Base-by-base conservation (phyloP, 179 eudicot species). In the Beta lomatogona region DNA sequence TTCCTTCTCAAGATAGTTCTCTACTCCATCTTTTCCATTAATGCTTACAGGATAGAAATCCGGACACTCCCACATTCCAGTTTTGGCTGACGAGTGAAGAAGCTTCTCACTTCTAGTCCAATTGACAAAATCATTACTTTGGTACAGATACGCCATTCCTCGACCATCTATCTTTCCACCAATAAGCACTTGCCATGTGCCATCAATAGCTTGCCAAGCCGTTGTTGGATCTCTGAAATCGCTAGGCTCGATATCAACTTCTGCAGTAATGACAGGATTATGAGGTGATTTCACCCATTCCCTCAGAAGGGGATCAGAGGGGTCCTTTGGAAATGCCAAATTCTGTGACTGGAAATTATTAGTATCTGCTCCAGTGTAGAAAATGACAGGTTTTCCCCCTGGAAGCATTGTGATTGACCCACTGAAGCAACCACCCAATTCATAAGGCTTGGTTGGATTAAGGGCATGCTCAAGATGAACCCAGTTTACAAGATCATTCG, bases 61-160 rank as follows among this genome's bases (percentile, higher is more conserved):
- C 9, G 93, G 95, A 78, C 95, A 91, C 77, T 91, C 95, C 95
- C 91, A 90, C 91, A 91, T 91, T 25, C 79, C 86, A 16, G 91
- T 91, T 73, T 52, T 88, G 21, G 67, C 73, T 6, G 92, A 88
- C 2, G 87, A 86, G 74, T 90, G 91, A 46, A 91, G 86, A 31
- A 89, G 89, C 66, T 77, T 72, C 11, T 80, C 69, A 57, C 64
- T 79, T 73, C 84, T 84, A 48, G 83, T 85, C 95, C 95, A 91
- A 41, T 55, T 77, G 13, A 83, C 77, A 71, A 90, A 88, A 83
- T 89, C 90, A 4, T 71, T 81, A 76, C 95, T 91, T 44, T 59
- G 77, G 65, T 89, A 91, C 67, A 85, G 22, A 74, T 86, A 45
- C 0, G 89, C 93, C 21, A 86, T 71, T 21, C 93, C 93, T 55